A percentile compares a stretch with the other conserved stretches of the same genome.
Conservation (phyloP, 2,329 filamentous ascomycete genomes). For the Cladosporium colombiae region DNA sequence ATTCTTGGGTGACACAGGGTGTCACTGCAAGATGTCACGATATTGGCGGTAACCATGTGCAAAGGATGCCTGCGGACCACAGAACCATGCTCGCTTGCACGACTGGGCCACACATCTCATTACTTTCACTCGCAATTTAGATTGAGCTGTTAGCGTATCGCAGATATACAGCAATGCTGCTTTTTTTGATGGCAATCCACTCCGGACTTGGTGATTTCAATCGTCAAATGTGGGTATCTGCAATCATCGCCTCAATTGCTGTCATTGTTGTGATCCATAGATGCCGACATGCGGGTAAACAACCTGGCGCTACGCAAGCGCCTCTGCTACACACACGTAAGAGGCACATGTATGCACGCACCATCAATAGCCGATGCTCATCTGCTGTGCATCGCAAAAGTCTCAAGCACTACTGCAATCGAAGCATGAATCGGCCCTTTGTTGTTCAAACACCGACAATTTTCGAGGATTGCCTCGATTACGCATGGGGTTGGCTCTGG, state of each 20-base stretch:
- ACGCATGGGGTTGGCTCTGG: neutral
- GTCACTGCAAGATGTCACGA: neutral
- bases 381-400: neutral
- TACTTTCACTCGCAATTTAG: neutral
- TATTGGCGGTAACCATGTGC: constrained; percentile 4
- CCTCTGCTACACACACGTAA: neutral
- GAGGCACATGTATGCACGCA: constrained; percentile 4
- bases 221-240: neutral
- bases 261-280: neutral
- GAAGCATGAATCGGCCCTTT: constrained; percentile 10
- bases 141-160: neutral
- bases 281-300: neutral
- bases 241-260: neutral
- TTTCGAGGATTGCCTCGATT: neutral
- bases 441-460: neutral
- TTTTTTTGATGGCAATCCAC: neutral
- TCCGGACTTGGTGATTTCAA: neutral
- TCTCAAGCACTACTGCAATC: neutral
- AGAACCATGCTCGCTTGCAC: neutral
- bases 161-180: neutral
- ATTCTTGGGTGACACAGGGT: neutral
- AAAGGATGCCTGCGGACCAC: constrained; percentile 2
- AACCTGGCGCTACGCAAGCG: constrained; percentile 10
- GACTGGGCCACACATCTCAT: neutral
- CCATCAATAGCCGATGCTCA: constrained; percentile 3